These are phyloP conservation scores for Colletotrichum sp. DNA, from an alignment of 2,329 filamentous ascomycete species.

Conservation along the genomic window DNA sequence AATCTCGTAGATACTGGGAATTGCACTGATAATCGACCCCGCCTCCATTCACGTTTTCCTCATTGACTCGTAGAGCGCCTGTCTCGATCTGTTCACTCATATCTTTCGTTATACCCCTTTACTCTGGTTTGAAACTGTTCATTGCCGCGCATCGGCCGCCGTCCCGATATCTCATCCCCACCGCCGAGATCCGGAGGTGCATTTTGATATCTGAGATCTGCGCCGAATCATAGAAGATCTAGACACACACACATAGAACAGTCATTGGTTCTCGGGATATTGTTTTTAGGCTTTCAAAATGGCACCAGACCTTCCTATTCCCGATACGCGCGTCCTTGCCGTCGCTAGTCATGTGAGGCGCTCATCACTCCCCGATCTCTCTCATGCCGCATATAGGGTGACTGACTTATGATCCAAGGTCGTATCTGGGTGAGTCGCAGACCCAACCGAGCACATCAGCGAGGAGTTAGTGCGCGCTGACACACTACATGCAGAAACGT, in stretches of 20 bases:
- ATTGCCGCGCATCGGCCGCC: not conserved
- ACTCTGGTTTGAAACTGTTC: not conserved
- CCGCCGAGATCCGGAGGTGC: not conserved
- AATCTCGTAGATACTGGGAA: not conserved
- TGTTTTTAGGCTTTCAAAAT: conserved; percentile 29
- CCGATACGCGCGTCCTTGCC: conserved; percentile 75
- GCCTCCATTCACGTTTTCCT: not conserved
- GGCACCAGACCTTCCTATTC: conserved; percentile 48
- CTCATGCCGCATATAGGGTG: conserved; percentile 16
- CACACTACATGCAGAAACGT: conserved; percentile 73
- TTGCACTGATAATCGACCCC: not conserved
- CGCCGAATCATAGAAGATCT: not conserved
- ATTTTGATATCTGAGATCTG: not conserved
- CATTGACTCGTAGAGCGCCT: not conserved
- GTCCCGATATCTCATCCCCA: not conserved
- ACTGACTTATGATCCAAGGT: conserved; percentile 37
- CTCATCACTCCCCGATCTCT: not conserved
- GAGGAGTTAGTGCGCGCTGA: not conserved
- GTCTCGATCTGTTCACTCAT: not conserved
- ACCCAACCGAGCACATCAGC: not conserved
- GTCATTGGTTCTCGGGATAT: not conserved
- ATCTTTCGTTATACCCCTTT: not conserved
- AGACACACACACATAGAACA: not conserved
- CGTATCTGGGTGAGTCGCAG: conserved; percentile 45
- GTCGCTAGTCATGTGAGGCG: conserved; percentile 92